Conservation (phyloP, 2,329 filamentous ascomycete genomes). For the Epichloe festucae region DNA sequence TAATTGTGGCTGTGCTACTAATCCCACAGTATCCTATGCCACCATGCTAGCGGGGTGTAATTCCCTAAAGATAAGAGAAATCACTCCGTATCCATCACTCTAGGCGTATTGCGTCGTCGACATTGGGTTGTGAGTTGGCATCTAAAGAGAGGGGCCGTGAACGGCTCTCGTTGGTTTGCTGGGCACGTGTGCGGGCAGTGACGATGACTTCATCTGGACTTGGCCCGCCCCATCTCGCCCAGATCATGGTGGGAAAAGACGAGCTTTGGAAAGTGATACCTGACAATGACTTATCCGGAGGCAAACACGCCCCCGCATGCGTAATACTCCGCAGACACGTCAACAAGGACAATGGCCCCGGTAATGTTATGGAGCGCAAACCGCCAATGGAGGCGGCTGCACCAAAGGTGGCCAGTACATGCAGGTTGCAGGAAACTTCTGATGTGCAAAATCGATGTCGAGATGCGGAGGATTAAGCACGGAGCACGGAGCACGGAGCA, state of each 20-base stretch:
- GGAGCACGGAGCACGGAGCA: background rate
- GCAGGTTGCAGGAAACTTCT: conserved; percentile 1
- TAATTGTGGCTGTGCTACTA: background rate
- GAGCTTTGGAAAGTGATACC: background rate
- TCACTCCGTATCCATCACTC: background rate
- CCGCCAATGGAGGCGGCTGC: conserved; percentile 1
- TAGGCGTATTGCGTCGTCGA: background rate
- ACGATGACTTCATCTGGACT: background rate
- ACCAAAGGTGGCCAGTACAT: background rate
- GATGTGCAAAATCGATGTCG: conserved; percentile 1
- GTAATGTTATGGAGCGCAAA: background rate
- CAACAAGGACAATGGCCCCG: conserved; percentile 1
- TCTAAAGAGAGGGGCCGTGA: background rate
- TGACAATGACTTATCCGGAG: background rate
- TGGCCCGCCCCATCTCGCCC: background rate
- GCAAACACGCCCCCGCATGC: conserved; percentile 1
- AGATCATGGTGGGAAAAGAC: background rate
- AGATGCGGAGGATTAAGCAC: background rate
- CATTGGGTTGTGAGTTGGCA: background rate
- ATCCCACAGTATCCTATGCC: background rate
- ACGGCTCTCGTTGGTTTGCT: background rate
- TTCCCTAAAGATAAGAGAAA: background rate
- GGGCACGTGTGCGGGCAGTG: background rate
- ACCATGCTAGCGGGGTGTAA: background rate
- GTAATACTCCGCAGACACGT: conserved; percentile 5